A percentile compares a stretch with the other conserved stretches of the same genome.
Evolutionary conservation across 306 rosid species (phyloP).

Genomic region (Styphnolobium japonicum): DNA sequence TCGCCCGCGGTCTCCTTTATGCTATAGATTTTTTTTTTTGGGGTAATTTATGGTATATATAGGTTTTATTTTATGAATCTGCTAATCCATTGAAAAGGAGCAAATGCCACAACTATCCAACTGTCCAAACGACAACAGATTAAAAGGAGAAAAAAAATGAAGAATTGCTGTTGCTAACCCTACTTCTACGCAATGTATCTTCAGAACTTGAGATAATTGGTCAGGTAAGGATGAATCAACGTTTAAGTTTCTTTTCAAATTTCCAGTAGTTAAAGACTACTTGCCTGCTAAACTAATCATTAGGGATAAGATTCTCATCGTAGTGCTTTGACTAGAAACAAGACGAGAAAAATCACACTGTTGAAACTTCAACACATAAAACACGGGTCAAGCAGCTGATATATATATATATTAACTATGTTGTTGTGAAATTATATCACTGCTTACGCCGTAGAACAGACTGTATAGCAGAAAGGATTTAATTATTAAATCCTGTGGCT

Average conservation of each 20-base stretch:
- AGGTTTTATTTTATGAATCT: neutral
- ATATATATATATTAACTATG: neutral
- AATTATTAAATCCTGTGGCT: neutral
- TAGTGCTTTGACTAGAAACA: slow-evolving; percentile 38
- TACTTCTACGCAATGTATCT: neutral
- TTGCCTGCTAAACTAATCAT: slow-evolving; percentile 1
- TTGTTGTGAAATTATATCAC: slow-evolving; percentile 21
- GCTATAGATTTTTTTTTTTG: too few relatives aligned
- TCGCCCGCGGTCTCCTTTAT: neutral
- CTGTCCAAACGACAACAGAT: neutral
- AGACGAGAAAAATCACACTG: neutral
- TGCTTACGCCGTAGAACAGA: slow-evolving; percentile 33
- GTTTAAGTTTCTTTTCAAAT: neutral
- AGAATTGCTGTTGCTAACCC: neutral
- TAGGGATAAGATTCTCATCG: slow-evolving; percentile 1
- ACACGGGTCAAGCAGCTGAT: slow-evolving; percentile 30
- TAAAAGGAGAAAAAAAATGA: neutral
- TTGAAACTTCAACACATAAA: slow-evolving; percentile 10
- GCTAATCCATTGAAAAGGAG: neutral
- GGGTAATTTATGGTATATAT: neutral
- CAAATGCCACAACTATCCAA: neutral
- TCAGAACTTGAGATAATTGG: neutral
- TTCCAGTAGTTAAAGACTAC: neutral
- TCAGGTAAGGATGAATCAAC: neutral
- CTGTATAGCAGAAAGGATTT: neutral